These are phyloP conservation scores for Saururus chinensis DNA, from an alignment of 164 flowering plant species.

Conservation along the genomic window DNA sequence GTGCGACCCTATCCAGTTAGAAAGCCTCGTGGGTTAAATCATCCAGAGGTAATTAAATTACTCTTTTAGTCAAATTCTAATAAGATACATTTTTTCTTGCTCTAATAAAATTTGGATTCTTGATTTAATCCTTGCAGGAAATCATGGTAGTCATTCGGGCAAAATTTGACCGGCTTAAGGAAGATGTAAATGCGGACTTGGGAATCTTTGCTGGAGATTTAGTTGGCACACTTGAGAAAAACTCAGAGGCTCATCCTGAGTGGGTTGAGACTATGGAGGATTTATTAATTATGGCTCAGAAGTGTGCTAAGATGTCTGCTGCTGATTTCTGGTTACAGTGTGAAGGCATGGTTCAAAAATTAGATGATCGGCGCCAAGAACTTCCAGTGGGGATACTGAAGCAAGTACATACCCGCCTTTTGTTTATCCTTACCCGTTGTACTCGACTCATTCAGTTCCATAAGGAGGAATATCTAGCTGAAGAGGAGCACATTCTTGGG, in stretches of 20 bases:
- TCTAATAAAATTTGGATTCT: background rate
- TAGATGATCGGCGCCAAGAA: slow-evolving; percentile 94
- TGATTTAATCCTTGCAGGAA: slow-evolving; percentile 32
- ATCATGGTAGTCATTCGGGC: slow-evolving; percentile 54
- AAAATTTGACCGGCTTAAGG: slow-evolving; percentile 77
- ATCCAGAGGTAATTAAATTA: slow-evolving; percentile 47
- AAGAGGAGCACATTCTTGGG: slow-evolving; percentile 59
- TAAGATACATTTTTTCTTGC: background rate
- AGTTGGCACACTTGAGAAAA: slow-evolving; percentile 62
- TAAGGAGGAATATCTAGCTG: slow-evolving; percentile 69
- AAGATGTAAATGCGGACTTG: slow-evolving; percentile 77
- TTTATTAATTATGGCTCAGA: slow-evolving; percentile 58
- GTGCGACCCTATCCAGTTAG: slow-evolving; percentile 77
- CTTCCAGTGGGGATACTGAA: slow-evolving; percentile 71
- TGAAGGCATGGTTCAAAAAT: slow-evolving; percentile 78
- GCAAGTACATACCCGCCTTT: slow-evolving; percentile 78
- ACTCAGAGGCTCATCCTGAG: slow-evolving; percentile 45
- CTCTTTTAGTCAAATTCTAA: background rate
- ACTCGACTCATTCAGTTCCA: slow-evolving; percentile 88
- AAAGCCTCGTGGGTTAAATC: slow-evolving; percentile 74
- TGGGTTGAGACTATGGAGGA: slow-evolving; percentile 76
- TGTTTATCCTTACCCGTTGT: slow-evolving; percentile 92
- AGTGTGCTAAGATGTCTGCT: slow-evolving; percentile 77
- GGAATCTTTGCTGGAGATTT: slow-evolving; percentile 80
- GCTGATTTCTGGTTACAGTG: slow-evolving; percentile 86